Evolutionary conservation across 306 rosid species (phyloP).

Genomic region (Benincasa hispida): DNA sequence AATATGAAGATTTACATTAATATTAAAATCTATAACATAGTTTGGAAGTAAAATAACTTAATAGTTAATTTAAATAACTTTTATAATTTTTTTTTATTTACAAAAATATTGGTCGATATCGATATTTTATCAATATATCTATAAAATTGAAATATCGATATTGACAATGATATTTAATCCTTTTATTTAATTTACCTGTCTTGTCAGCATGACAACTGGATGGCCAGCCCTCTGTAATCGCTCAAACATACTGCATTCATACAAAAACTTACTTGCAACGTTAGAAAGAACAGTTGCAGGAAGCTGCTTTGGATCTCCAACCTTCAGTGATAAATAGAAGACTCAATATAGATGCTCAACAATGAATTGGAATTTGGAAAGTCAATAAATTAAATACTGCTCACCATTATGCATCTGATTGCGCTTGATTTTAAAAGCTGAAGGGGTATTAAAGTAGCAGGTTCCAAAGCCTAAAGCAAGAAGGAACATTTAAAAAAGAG

Average conservation of each 20-base stretch:
- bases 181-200: slow-evolving; percentile 42
- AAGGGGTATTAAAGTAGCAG: slow-evolving; percentile 93
- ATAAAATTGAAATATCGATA: no score
- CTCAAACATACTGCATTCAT: slow-evolving; percentile 94
- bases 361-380: slow-evolving; percentile 7
- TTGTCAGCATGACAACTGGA: slow-evolving; percentile 80
- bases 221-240: slow-evolving; percentile 92
- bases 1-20: no score
- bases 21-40: no score
- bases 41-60: no score
- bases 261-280: slow-evolving; percentile 73
- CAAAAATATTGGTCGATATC: no score
- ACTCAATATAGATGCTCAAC: slow-evolving; percentile 22
- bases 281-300: slow-evolving; percentile 94
- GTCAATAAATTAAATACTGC: slow-evolving; percentile 5
- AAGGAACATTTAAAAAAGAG: slow-evolving; percentile 13
- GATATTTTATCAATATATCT: no score
- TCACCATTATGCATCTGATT: slow-evolving; percentile 80
- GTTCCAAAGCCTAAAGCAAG: slow-evolving; percentile 75
- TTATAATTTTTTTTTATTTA: no score
- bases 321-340: slow-evolving; percentile 41
- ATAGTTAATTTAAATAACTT: no score
- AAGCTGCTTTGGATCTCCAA: slow-evolving; percentile 99
- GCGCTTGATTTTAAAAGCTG: slow-evolving; percentile 84
- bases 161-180: no score